These are phyloP conservation scores for Fusarium drepaniforme DNA, from an alignment of 2,329 filamentous ascomycete species.

Conservation along the genomic window DNA sequence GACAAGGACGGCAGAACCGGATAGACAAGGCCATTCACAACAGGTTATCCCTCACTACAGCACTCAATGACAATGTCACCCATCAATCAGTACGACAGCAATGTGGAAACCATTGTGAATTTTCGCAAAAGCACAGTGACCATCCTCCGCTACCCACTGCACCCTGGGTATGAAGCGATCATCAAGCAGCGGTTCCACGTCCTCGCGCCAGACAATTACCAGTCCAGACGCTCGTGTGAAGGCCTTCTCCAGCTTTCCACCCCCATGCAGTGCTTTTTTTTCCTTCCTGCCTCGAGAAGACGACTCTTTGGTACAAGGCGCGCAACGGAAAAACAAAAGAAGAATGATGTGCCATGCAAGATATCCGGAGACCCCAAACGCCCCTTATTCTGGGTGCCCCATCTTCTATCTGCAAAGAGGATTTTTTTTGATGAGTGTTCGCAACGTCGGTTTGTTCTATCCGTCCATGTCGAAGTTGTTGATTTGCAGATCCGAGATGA, in stretches of 20 bases:
- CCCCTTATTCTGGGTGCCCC: slow-evolving; percentile 74
- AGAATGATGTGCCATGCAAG: slow-evolving; percentile 73
- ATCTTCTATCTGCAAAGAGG: slow-evolving; percentile 78
- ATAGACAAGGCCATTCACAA: background rate
- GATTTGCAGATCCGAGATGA: slow-evolving; percentile 72
- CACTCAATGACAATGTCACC: slow-evolving; percentile 20
- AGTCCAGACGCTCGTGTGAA: slow-evolving; percentile 68
- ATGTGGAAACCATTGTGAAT: slow-evolving; percentile 68
- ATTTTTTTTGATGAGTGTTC: slow-evolving; percentile 53
- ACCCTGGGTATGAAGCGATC: slow-evolving; percentile 71
- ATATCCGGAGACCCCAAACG: slow-evolving; percentile 86
- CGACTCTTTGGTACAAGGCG: slow-evolving; percentile 61
- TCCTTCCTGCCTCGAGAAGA: slow-evolving; percentile 55
- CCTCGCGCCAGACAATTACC: slow-evolving; percentile 62
- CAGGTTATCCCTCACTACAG: slow-evolving; percentile 12
- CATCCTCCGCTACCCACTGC: slow-evolving; percentile 61
- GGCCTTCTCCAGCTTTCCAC: slow-evolving; percentile 70
- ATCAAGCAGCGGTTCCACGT: slow-evolving; percentile 73
- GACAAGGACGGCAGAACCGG: background rate
- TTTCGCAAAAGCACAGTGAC: slow-evolving; percentile 71
- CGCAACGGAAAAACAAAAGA: slow-evolving; percentile 61
- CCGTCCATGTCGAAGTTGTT: slow-evolving; percentile 61
- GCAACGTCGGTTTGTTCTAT: slow-evolving; percentile 60
- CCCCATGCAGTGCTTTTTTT: slow-evolving; percentile 64
- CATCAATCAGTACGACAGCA: slow-evolving; percentile 28